Percentiles rank a stretch among this genome's conserved stretches.
Conservation (phyloP, 257 asterid genomes). For the Solanum habrochaites region DNA sequence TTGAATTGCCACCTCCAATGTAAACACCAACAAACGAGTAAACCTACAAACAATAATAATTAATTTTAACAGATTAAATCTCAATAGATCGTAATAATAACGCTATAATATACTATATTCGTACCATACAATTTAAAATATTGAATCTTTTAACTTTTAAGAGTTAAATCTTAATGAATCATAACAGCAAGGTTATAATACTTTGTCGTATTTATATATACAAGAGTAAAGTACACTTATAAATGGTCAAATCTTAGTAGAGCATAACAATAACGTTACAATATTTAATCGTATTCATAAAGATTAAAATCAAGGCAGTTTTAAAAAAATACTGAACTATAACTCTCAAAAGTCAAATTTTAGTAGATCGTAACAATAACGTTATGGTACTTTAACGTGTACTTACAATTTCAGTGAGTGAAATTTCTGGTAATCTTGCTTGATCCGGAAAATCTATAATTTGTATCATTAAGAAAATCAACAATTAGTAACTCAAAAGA, state of each 20-base stretch:
- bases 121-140: background rate
- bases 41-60: slow-evolving; percentile 19
- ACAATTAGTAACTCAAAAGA: background rate
- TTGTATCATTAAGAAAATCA: background rate
- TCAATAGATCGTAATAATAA: background rate
- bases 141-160: background rate
- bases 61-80: background rate
- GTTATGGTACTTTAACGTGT: background rate
- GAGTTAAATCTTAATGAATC: background rate
- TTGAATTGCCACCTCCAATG: slow-evolving; percentile 90
- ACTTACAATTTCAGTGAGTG: slow-evolving; percentile 78
- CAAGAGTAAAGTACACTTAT: slow-evolving; percentile 27
- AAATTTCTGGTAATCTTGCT: slow-evolving; percentile 88
- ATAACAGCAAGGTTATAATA: background rate
- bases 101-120: background rate
- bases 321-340: background rate
- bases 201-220: background rate
- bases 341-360: background rate
- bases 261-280: background rate
- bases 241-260: background rate
- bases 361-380: background rate
- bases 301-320: background rate
- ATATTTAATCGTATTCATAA: background rate
- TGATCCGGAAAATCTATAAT: slow-evolving; percentile 68
- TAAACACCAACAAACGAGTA: slow-evolving; percentile 67